Conservation (phyloP, 306 rosid species). For the Vicia villosa region DNA sequence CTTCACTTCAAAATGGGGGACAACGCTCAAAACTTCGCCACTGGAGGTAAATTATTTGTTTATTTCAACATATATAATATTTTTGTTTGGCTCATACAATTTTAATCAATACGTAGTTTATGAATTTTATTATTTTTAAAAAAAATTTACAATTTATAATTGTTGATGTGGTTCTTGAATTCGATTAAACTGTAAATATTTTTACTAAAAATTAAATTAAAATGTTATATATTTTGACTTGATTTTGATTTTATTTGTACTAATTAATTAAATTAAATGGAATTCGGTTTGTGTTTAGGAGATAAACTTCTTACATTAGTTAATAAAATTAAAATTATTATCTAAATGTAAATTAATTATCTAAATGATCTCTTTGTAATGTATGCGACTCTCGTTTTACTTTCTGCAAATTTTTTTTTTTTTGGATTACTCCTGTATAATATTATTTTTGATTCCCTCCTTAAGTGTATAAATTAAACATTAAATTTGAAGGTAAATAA, state of each 20-base stretch:
- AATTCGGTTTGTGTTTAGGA: background rate
- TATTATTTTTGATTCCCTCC: too few relatives aligned
- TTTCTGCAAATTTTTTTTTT: too few relatives aligned
- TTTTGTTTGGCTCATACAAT: background rate
- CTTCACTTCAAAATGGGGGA: background rate
- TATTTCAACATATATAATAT: background rate
- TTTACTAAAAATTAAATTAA: background rate
- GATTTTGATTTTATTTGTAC: background rate
- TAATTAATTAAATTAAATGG: background rate
- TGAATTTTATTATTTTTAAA: too few relatives aligned
- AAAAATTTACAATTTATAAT: background rate
- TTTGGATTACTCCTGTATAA: too few relatives aligned
- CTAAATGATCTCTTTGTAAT: too few relatives aligned
- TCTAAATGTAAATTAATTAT: background rate
- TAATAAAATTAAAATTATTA: background rate
- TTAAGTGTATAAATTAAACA: too few relatives aligned
- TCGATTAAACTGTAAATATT: background rate
- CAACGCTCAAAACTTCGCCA: background rate
- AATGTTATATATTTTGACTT: background rate
- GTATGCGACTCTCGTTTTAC: too few relatives aligned
- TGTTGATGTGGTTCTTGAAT: background rate
- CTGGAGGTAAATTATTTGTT: background rate
- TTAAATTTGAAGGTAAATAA: too few relatives aligned
- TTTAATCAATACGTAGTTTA: too few relatives aligned
- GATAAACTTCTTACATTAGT: background rate